Evolutionary conservation across 352 stramenopile species (phyloP), one percentile per base, ranked within the genome.

Genomic region (Pythium brassicae): DNA sequence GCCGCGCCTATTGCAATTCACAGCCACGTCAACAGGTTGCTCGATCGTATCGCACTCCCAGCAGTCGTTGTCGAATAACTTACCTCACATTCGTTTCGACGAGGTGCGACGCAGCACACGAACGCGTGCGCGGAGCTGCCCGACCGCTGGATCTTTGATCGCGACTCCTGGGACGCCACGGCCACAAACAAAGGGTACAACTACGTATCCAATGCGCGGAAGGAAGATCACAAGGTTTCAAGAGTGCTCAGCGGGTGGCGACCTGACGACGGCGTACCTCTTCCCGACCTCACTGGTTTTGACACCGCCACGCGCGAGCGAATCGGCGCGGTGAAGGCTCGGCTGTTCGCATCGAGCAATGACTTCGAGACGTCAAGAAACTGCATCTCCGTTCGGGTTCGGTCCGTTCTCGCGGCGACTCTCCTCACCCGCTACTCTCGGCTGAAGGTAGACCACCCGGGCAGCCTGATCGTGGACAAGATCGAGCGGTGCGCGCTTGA

Each of bases 11-110:
- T 48, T 5, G 42, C 4, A 26, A 27, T 48, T 25, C 19, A 48
- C 42, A 48, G 42, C 42, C 42, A 48, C 42, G 20, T 48, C 42
- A 48, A 48, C 42, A 48, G 42, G 42, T 22, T 48, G 42, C 42
- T 48, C 42, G 42, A 48, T 14, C 42, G 42, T 17, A 48, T 48
- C 42, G 19, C 42, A 48, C 4, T 15, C 11, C 14, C 42, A 48
- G 19, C 42, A 27, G 42, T 9, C 42, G 42, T 48, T 11, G 20
- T 22, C 6, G 19, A 14, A 22, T 17, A 48, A 23, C 7, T 48
- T 26, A 48, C 42, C 42, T 25, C 42, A 5, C 42, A 48, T 26
- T 48, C 19, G 20, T 48, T 48, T 17, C 17, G 42, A 3, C 42
- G 20, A 9, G 42, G 42, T 25, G 20, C 10, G 3, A 17, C 42